Evolutionary conservation across 176 grass and related monocot genomes (phyloP).

Genomic region (Leersia perrieri): DNA sequence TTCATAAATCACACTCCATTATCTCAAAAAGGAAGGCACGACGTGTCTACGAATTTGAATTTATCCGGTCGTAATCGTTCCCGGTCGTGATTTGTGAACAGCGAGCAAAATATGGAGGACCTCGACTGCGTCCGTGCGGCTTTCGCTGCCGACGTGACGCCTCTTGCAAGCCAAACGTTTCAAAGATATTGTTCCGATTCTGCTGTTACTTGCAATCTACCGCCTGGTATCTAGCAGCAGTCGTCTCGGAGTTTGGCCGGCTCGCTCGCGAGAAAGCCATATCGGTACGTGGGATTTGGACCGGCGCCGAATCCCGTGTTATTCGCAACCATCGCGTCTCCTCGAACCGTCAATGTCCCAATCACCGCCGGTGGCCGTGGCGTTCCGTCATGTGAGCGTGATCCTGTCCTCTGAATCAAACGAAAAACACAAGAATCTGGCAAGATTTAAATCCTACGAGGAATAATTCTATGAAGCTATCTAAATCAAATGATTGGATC

Average conservation of each 20-base stretch:
- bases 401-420: too few relatives aligned
- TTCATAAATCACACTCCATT: too few relatives aligned
- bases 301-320: neutral
- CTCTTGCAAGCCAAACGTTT: neutral
- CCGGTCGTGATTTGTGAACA: too few relatives aligned
- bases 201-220: neutral
- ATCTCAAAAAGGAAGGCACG: too few relatives aligned
- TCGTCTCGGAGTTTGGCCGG: neutral
- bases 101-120: too few relatives aligned
- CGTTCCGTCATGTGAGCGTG: neutral
- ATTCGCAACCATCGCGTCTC: neutral
- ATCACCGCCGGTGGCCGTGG: neutral
- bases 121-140: neutral
- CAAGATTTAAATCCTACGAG: too few relatives aligned
- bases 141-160: neutral
- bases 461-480: too few relatives aligned
- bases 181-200: neutral
- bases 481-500: too few relatives aligned
- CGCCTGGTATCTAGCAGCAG: neutral
- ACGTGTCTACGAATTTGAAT: too few relatives aligned
- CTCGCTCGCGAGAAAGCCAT: neutral
- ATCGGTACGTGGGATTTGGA: neutral
- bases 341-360: neutral
- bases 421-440: too few relatives aligned
- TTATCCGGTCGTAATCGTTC: too few relatives aligned